phyloP scores from a whole-genome alignment of 1,284 basidiomycete genomes.

The Ceratobasidium theobromae region DNA sequence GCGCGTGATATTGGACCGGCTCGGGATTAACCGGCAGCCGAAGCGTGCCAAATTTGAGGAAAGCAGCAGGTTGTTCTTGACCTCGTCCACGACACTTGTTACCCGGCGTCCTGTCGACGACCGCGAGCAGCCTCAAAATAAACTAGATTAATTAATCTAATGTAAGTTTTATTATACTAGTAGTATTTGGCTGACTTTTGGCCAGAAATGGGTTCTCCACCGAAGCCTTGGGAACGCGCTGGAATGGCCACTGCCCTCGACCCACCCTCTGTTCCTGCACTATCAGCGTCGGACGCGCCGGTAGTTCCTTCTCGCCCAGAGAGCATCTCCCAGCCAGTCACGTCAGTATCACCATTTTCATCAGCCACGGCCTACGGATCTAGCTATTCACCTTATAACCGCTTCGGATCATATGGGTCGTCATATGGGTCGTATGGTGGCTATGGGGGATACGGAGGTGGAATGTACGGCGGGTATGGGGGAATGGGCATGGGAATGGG shows the following conservation, averaged over 20 bases:
- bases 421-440: slow-evolving; percentile 41
- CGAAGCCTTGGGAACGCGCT: slow-evolving; percentile 80
- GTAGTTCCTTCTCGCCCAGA: slow-evolving; percentile 53
- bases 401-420: slow-evolving; percentile 47
- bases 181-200: not conserved
- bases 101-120: not conserved
- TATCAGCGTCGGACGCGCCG: slow-evolving; percentile 42
- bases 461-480: slow-evolving; percentile 49
- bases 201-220: slow-evolving; percentile 66
- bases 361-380: slow-evolving; percentile 39
- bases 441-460: slow-evolving; percentile 47
- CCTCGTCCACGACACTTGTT: slow-evolving; percentile 15
- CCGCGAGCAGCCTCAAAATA: too few species aligned
- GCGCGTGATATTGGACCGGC: not conserved
- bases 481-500: slow-evolving; percentile 43
- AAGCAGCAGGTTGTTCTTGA: slow-evolving; percentile 11
- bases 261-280: slow-evolving; percentile 37
- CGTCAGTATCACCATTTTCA: slow-evolving; percentile 41
- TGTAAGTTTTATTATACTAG: too few species aligned
- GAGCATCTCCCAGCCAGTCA: slow-evolving; percentile 45
- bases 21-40: slow-evolving; percentile 1
- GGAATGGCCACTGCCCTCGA: slow-evolving; percentile 46
- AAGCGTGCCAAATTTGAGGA: not conserved
- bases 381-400: slow-evolving; percentile 49
- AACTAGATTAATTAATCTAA: too few species aligned